Evolutionary conservation across 2,329 filamentous ascomycete species (phyloP), one percentile per base, ranked within the genome.

Genomic region (Phyllosticta citriasiana): DNA sequence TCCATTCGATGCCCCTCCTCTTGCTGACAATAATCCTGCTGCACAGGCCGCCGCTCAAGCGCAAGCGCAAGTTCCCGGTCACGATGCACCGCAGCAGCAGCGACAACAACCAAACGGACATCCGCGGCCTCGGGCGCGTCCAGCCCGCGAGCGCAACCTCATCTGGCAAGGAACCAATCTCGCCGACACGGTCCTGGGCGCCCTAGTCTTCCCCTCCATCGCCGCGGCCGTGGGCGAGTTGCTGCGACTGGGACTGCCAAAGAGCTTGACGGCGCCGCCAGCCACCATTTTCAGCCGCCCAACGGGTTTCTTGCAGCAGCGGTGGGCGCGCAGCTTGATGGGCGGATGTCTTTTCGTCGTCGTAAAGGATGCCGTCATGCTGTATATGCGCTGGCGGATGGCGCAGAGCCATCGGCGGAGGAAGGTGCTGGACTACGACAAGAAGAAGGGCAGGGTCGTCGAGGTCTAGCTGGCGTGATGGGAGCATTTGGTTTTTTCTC

Each of bases 281-380:
- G 63, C 67, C 8, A 64, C 65, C 10, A n/a, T 47, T 5, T 3
- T n/a, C 14, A 53, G 26, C 64, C 68, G 33, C 64, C 72, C 59
- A 72, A 75, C 55, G 69, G 60, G 55, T 4, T 78, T 97, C 26
- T 73, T 99, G 33, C 89, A 94, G 69, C 84, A 88, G 66, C 85
- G 87, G 62, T 97, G 94, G 91, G 94, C 91, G 0, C 82, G 94
- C 61, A 97, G 89, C 68, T 79, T 99, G 2, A 82, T 94, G 1
- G 94, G 94, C 1, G 94, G 94, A 0, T 94, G 90, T 70, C 76
- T 96, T 22, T 96, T 93, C 68, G 86, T 97, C 16, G 86, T 96
- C 9, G 73, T 96, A 58, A 94, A 93, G 72, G 85, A 87, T 71
- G 82, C 81, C 6, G 67, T 87, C 35, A 75, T 84, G 66, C 73